These are phyloP conservation scores for Coemansia sp. DNA, from an alignment of 192 early-diverging fungal genomes.

Conservation along the genomic window DNA sequence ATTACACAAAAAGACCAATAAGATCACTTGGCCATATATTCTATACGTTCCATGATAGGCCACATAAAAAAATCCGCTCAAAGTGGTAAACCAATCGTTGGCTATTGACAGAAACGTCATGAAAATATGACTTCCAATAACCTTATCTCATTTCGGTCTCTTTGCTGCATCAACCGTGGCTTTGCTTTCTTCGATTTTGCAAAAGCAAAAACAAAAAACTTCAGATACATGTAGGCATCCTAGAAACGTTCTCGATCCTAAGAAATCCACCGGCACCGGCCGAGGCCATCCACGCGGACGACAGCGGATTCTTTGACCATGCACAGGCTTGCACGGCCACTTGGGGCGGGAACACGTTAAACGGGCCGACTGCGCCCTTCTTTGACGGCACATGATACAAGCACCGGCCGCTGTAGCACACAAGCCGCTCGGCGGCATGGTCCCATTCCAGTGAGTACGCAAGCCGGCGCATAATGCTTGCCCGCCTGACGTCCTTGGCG, in stretches of 20 bases:
- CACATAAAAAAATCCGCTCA: too few relatives aligned
- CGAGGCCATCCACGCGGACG: conserved; percentile 39
- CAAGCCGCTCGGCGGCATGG: background rate
- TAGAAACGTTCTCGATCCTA: conserved; percentile 32
- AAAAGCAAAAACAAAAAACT: background rate
- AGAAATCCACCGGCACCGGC: conserved; percentile 26
- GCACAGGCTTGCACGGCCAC: conserved; percentile 27
- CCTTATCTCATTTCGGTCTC: background rate
- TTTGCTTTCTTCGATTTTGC: background rate
- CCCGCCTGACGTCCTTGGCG: background rate
- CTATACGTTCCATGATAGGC: background rate
- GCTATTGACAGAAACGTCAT: background rate
- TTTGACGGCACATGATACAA: background rate
- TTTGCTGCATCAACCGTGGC: background rate
- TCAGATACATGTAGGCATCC: background rate
- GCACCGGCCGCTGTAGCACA: background rate
- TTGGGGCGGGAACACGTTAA: conserved; percentile 20
- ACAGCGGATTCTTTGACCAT: conserved; percentile 38
- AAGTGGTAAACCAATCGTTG: background rate
- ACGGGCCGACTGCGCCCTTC: background rate
- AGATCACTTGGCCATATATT: background rate
- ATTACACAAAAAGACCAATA: conserved; percentile 13
- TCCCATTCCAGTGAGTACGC: conserved; percentile 19
- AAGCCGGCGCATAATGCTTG: conserved; percentile 11
- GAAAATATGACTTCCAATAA: too few relatives aligned